Evolutionary conservation across 768 basidiomycete species (phyloP).

Genomic region (Termitomyces titanicus): DNA sequence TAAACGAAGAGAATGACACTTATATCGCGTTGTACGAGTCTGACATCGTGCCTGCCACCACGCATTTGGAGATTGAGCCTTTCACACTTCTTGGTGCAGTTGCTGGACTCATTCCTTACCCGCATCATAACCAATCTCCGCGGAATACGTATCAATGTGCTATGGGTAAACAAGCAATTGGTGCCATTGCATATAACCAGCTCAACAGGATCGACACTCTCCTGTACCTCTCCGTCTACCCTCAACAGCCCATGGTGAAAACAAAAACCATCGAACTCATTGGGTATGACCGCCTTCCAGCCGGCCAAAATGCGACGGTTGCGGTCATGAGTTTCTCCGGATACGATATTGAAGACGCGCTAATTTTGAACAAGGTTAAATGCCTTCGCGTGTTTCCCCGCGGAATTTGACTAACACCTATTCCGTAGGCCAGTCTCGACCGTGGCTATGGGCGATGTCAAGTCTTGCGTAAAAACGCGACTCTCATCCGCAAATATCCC

Average conservation of each 20-base stretch:
- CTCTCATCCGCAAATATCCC: constrained; percentile 92
- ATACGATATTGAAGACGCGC: constrained; percentile 98
- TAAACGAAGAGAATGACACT: constrained; percentile 98
- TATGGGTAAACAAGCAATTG: constrained; percentile 99
- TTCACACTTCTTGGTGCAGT: constrained; percentile 98
- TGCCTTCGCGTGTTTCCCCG: not conserved
- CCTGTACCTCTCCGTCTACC: constrained; percentile 96
- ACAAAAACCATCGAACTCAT: constrained; percentile 97
- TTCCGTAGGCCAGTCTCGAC: constrained; percentile 81
- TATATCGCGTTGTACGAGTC: constrained; percentile 93
- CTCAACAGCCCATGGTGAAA: constrained; percentile 99
- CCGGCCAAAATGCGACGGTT: constrained; percentile 97
- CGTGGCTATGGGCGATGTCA: constrained; percentile 98
- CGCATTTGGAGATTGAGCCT: constrained; percentile 97
- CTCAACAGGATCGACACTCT: constrained; percentile 97
- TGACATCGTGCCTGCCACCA: constrained; percentile 77
- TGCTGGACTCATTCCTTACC: constrained; percentile 97
- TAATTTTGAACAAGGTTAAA: constrained; percentile 87
- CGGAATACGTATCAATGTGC: constrained; percentile 99
- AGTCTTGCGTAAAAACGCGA: constrained; percentile 92
- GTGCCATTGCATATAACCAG: constrained; percentile 97
- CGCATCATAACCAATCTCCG: constrained; percentile 98
- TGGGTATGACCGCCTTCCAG: constrained; percentile 94
- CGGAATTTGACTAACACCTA: constrained; percentile 8
- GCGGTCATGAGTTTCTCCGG: constrained; percentile 99